These are phyloP conservation scores for Penicillium daleae DNA, from an alignment of 495 filamentous ascomycete genomes.

Conservation along the genomic window DNA sequence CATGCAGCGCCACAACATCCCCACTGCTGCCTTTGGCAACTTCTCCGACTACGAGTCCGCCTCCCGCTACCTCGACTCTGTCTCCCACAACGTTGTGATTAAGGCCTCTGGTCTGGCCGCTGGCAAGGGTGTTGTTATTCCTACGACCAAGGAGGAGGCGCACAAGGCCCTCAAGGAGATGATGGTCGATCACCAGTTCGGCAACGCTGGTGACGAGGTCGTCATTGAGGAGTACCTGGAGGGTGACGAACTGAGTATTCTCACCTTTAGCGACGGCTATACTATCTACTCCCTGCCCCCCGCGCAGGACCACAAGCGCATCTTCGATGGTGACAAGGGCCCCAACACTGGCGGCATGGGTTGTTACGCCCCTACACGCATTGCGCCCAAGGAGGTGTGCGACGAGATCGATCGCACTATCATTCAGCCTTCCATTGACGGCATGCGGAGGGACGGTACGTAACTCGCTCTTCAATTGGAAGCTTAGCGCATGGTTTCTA, in stretches of 20 bases:
- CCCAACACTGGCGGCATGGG: conserved; percentile 99
- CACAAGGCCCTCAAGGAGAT: conserved; percentile 81
- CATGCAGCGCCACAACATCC: conserved; percentile 89
- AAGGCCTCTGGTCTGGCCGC: conserved; percentile 87
- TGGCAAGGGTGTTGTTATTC: conserved; percentile 92
- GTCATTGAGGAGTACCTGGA: conserved; percentile 95
- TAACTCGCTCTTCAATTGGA: not conserved
- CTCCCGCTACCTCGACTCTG: conserved; percentile 70
- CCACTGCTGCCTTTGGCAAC: conserved; percentile 87
- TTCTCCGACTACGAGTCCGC: conserved; percentile 83
- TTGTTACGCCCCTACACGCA: conserved; percentile 88
- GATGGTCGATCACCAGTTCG: conserved; percentile 88
- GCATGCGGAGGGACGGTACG: conserved; percentile 76
- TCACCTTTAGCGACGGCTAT: conserved; percentile 89
- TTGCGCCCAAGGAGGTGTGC: conserved; percentile 74
- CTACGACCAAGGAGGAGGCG: conserved; percentile 78
- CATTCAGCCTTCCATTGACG: conserved; percentile 86
- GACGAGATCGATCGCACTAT: conserved; percentile 80
- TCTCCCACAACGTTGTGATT: conserved; percentile 80
- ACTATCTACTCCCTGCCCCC: conserved; percentile 84
- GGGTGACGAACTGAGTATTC: conserved; percentile 89
- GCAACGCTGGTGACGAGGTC: conserved; percentile 84
- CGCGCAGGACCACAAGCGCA: conserved; percentile 95
- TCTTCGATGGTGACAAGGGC: conserved; percentile 87
- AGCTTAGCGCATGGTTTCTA: not conserved